Evolutionary conservation across 2,329 filamentous ascomycete genomes (phyloP).

Genomic region (Pestalotiopsis sp.): DNA sequence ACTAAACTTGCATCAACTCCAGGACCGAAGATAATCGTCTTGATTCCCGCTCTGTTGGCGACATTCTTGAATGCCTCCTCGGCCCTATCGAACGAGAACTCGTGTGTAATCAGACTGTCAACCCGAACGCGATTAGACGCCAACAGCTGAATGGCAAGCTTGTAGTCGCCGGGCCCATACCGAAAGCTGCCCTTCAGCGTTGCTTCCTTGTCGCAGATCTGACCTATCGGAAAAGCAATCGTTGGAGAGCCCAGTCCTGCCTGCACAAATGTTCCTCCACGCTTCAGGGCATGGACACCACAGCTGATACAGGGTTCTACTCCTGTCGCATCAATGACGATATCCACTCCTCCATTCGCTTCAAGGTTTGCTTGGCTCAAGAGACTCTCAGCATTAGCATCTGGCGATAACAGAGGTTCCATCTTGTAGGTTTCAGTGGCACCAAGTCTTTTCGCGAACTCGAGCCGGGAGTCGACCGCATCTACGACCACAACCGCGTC

Average conservation of each 20-base stretch:
- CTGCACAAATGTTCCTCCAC: constrained; percentile 78
- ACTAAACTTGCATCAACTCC: no score
- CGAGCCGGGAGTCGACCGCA: constrained; percentile 75
- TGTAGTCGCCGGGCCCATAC: constrained; percentile 88
- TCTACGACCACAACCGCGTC: constrained; percentile 81
- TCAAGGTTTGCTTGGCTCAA: constrained; percentile 53
- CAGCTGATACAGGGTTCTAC: constrained; percentile 78
- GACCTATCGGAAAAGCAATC: constrained; percentile 89
- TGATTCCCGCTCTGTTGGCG: constrained; percentile 76
- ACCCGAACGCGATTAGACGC: constrained; percentile 72
- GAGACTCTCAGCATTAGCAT: constrained; percentile 73
- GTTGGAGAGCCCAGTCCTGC: constrained; percentile 88
- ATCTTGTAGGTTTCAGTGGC: constrained; percentile 71
- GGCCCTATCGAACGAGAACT: constrained; percentile 77
- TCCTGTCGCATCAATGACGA: constrained; percentile 78
- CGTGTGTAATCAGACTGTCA: constrained; percentile 77
- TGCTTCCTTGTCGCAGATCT: constrained; percentile 85
- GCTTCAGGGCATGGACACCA: constrained; percentile 67
- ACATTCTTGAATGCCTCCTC: constrained; percentile 87
- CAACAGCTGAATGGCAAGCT: constrained; percentile 77
- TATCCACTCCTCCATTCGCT: constrained; percentile 69
- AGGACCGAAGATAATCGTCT: constrained; percentile 66
- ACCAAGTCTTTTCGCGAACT: constrained; percentile 73
- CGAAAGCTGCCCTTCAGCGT: constrained; percentile 86
- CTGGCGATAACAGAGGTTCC: constrained; percentile 46